Conservation (phyloP, 495 filamentous ascomycete species). For the Halenospora varia region DNA sequence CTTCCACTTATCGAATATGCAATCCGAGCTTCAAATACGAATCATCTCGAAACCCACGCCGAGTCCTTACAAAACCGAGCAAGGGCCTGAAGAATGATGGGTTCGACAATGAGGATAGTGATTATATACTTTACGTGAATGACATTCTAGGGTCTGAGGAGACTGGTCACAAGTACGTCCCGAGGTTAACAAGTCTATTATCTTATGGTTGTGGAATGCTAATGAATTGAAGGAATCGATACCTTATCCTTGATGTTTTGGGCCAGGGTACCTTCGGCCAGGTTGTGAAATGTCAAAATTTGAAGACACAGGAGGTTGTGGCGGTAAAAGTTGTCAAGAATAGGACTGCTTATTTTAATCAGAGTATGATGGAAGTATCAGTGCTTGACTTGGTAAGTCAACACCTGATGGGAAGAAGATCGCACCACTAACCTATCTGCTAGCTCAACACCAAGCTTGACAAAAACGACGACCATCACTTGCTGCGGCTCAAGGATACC, state of each 20-base stretch:
- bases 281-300: slow-evolving; percentile 98
- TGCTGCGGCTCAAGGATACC: slow-evolving; percentile 93
- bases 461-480: slow-evolving; percentile 98
- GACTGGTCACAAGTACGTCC: slow-evolving; percentile 85
- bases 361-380: slow-evolving; percentile 99
- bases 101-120: slow-evolving; percentile 98
- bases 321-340: slow-evolving; percentile 99
- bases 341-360: slow-evolving; percentile 98
- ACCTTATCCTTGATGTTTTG: slow-evolving; percentile 95
- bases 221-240: slow-evolving; percentile 68
- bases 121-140: slow-evolving; percentile 99
- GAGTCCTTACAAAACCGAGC: slow-evolving; percentile 98
- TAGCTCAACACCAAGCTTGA: slow-evolving; percentile 97
- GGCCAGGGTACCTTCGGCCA: slow-evolving; percentile 99
- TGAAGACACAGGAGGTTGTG: slow-evolving; percentile 97
- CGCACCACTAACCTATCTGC: not conserved
- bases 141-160: slow-evolving; percentile 98
- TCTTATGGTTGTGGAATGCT: slow-evolving; percentile 24
- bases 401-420: not conserved
- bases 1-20: slow-evolving; percentile 95
- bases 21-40: slow-evolving; percentile 99
- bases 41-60: slow-evolving; percentile 93
- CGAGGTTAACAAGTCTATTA: slow-evolving; percentile 13
- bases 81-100: slow-evolving; percentile 99
- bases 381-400: slow-evolving; percentile 84